Base-by-base conservation (phyloP, 2,329 filamentous ascomycete species). In the Ceratocystis diversiconidia region DNA sequence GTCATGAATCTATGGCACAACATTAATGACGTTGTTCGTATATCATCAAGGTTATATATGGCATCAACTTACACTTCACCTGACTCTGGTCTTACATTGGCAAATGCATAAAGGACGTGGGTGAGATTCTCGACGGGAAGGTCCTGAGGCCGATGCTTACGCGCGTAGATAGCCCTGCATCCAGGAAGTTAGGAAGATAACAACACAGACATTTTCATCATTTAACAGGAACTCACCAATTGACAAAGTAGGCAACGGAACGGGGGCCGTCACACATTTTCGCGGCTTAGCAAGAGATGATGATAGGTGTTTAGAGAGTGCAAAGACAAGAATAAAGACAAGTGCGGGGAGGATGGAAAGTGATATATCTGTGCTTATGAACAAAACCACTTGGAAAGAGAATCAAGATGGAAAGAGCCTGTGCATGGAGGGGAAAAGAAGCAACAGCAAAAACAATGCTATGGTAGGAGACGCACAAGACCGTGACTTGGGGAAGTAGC, bases 51-150 rank as follows among this genome's bases (percentile, higher is more conserved):
- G 19, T 4, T 12, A 7, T 25, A 8, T 12, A 15, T 30, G n/a
- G 36, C n/a, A 30, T n/a, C 64, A 1, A 71, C 74, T 70, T 75
- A 88, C 75, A 95, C 90, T 75, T 95, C 89, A 62, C 92, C 92
- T 41, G 82, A 84, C 2, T 92, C 89, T 2, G 85, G 80, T 3
- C 84, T 82, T 67, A 96, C 83, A 73, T 96, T 95, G 72, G 90
- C 92, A 76, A 97, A 97, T 17, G 92, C 79, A 70, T 96, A 96
- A 17, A 96, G 83, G 3, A 97, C 76, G 72, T 97, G 92, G 0
- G 92, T 97, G 52, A 96, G 82, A 65, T 89, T 87, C 65, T 91
- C 83, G 2, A 81, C 85, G 0, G 89, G 89, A 5, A 97, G 81
- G 72, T 95, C 85, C 72, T 95, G 88, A 0, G 92, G 91, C n/a